These are phyloP conservation scores for Babesia caballi DNA, from an alignment of 169 alveolate species.

Conservation along the genomic window DNA sequence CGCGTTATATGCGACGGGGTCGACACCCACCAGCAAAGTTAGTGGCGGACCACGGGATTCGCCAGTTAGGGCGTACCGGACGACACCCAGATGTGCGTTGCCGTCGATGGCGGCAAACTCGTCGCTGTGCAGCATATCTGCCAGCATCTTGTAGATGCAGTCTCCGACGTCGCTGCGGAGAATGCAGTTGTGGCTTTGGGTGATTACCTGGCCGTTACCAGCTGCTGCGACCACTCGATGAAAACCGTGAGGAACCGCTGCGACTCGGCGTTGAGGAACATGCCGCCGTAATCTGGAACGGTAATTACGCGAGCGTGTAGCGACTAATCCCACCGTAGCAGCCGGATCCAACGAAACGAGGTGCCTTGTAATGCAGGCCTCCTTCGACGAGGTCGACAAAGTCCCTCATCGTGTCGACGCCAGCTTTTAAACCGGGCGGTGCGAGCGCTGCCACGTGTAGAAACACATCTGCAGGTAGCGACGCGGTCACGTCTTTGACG, in stretches of 20 bases:
- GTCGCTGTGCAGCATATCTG: constrained; percentile 18
- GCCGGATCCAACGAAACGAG: constrained; percentile 12
- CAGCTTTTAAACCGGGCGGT: neutral
- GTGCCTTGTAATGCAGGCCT: constrained; percentile 11
- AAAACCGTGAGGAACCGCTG: constrained; percentile 7
- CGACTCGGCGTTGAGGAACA: constrained; percentile 11
- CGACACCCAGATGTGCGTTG: constrained; percentile 6
- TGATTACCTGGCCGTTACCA: constrained; percentile 10
- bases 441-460: neutral
- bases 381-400: neutral
- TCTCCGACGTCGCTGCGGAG: constrained; percentile 14
- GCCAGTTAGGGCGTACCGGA: constrained; percentile 59
- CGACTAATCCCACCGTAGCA: neutral
- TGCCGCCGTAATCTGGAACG: constrained; percentile 4
- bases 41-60: constrained; percentile 45
- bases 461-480: neutral
- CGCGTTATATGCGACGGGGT: neutral
- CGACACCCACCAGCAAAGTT: constrained; percentile 25
- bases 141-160: neutral
- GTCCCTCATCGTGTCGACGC: constrained; percentile 28
- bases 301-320: neutral
- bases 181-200: neutral
- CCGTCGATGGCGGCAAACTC: constrained; percentile 29
- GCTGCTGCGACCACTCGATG: constrained; percentile 27
- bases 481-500: neutral